phyloP scores from a whole-genome alignment of 768 basidiomycete species.

The Boletus fagicola region DNA sequence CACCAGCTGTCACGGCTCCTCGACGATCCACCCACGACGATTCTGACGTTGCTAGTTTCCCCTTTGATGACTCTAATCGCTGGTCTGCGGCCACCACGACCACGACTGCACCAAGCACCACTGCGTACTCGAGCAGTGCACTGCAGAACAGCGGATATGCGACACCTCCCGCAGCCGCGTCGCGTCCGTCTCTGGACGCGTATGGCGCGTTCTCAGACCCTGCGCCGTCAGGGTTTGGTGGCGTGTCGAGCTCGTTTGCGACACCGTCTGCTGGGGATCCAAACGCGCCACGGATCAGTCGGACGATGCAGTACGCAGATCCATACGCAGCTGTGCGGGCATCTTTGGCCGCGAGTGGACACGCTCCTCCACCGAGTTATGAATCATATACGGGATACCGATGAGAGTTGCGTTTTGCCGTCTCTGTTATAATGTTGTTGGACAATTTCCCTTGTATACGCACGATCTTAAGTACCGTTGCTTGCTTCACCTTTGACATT shows the following conservation, averaged over 20 bases:
- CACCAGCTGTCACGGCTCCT: slow-evolving; percentile 7
- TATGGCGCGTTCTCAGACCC: slow-evolving; percentile 93
- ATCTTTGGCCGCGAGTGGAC: slow-evolving; percentile 38
- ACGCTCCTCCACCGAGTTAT: slow-evolving; percentile 49
- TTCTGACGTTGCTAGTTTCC: slow-evolving; percentile 29
- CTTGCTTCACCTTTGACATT: slow-evolving; percentile 6
- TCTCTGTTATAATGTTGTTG: neutral
- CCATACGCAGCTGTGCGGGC: slow-evolving; percentile 83
- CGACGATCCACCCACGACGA: slow-evolving; percentile 29
- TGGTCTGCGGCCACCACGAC: slow-evolving; percentile 38
- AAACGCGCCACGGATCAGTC: slow-evolving; percentile 57
- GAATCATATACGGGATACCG: slow-evolving; percentile 54
- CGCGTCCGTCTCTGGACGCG: slow-evolving; percentile 75
- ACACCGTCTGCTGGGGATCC: slow-evolving; percentile 34
- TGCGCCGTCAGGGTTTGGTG: slow-evolving; percentile 70
- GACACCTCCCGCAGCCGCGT: slow-evolving; percentile 34
- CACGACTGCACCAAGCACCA: slow-evolving; percentile 26
- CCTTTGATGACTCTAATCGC: slow-evolving; percentile 55
- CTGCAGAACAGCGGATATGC: slow-evolving; percentile 27
- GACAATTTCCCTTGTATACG: slow-evolving; percentile 12
- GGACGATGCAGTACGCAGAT: slow-evolving; percentile 93
- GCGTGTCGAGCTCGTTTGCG: slow-evolving; percentile 35
- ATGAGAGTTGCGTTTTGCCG: slow-evolving; percentile 21
- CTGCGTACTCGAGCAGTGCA: slow-evolving; percentile 24
- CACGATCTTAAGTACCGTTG: slow-evolving; percentile 4